Conservation (phyloP, 805 yeast species). For the Starmerella riodocensis region DNA sequence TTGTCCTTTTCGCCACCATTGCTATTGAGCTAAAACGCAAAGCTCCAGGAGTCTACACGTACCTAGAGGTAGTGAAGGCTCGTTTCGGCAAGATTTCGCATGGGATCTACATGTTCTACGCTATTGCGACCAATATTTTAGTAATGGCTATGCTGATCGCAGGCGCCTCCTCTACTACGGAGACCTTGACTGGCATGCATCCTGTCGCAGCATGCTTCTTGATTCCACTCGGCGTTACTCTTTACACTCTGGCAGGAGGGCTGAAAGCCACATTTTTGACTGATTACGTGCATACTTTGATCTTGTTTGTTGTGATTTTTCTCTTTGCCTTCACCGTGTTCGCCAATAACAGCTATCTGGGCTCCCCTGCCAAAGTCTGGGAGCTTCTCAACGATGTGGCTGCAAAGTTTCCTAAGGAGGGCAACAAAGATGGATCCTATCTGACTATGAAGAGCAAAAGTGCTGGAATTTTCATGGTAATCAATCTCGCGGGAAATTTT, state of each 20-base stretch:
- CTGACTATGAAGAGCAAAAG: conserved; percentile 74
- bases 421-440: conserved; percentile 77
- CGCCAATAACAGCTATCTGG: conserved; percentile 55
- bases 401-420: conserved; percentile 48
- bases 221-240: conserved; percentile 65
- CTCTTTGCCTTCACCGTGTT: conserved; percentile 70
- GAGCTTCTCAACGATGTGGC: conserved; percentile 52
- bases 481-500: conserved; percentile 77
- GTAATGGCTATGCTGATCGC: conserved; percentile 88
- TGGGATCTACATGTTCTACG: conserved; percentile 49
- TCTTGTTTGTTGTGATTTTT: conserved; percentile 61
- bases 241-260: conserved; percentile 71
- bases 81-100: conserved; percentile 75
- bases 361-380: conserved; percentile 74
- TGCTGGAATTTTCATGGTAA: conserved; percentile 82
- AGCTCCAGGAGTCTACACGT: conserved; percentile 89
- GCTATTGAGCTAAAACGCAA: conserved; percentile 80
- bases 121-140: conserved; percentile 71
- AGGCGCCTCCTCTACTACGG: conserved; percentile 78
- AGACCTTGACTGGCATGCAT: conserved; percentile 69
- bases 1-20: conserved; percentile 68
- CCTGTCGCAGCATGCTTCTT: conserved; percentile 70
- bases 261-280: conserved; percentile 70
- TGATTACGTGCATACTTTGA: conserved; percentile 70
- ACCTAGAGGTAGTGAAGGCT: conserved; percentile 66